Evolutionary conservation across 345 rosid species (phyloP).

Genomic region (Eutrema heterophyllum): DNA sequence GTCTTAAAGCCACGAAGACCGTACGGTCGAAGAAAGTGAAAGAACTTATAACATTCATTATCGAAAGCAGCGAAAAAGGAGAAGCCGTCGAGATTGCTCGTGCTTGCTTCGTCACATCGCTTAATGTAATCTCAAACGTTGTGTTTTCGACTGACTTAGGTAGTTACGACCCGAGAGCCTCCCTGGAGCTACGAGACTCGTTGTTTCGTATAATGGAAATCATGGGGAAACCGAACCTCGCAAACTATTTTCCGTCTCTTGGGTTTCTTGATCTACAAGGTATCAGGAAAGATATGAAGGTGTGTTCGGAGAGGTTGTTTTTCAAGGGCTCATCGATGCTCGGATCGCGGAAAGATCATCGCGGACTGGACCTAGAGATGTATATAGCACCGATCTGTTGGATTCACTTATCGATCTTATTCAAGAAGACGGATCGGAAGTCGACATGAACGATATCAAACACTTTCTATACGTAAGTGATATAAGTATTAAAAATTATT

Average conservation of each 20-base stretch:
- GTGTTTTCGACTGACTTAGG: constrained; percentile 41
- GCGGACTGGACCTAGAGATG: background rate
- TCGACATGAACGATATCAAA: constrained; percentile 16
- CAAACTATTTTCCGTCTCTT: constrained; percentile 43
- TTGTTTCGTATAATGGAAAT: constrained; percentile 29
- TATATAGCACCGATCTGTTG: constrained; percentile 22
- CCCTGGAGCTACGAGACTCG: constrained; percentile 32
- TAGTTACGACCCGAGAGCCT: constrained; percentile 10
- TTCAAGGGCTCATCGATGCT: constrained; percentile 31
- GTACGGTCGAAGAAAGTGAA: constrained; percentile 14
- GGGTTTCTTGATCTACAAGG: constrained; percentile 42
- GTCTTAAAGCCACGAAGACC: background rate
- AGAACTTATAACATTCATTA: constrained; percentile 28
- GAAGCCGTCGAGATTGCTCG: constrained; percentile 27
- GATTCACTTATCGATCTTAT: constrained; percentile 32
- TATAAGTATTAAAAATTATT: too few relatives aligned
- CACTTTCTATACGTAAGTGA: constrained; percentile 31
- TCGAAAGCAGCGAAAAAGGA: constrained; percentile 8
- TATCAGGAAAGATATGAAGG: constrained; percentile 15
- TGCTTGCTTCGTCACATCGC: constrained; percentile 35
- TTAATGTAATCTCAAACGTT: constrained; percentile 38
- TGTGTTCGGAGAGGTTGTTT: constrained; percentile 14
- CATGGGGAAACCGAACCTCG: constrained; percentile 41
- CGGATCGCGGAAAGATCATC: constrained; percentile 19
- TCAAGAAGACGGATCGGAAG: constrained; percentile 17